Evolutionary conservation across 495 filamentous ascomycete genomes (phyloP), one percentile per base, ranked within the genome.

Genomic region (Podospora tetraspora): DNA sequence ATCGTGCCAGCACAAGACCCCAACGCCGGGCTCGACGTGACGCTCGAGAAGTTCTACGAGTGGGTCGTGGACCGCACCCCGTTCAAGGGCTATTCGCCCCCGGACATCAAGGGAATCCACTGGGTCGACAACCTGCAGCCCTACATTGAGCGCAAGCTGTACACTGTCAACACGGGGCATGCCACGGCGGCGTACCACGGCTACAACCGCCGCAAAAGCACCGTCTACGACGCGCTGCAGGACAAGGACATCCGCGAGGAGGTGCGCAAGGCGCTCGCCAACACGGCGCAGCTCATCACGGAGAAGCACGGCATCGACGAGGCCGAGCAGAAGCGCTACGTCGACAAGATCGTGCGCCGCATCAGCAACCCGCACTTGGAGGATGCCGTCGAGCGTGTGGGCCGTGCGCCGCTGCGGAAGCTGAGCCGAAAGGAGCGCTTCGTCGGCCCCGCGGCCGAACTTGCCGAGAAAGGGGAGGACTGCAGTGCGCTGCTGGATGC

Each of bases 71-170:
- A 99, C 73, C 78, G 85, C 74, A 89, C 86, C 3, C 94, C 93
- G 0, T 97, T 97, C 81, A 81, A 86, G 65, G 75, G 76, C 68
- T 63, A 75, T 57, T 66, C 67, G 30, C 69, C 64, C 6, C 92
- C 92, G 2, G 80, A 88, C 43, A 92, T 99, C 77, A 79, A 93
- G 64, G 95, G 94, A 62, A 89, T 99, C 76, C 88, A 94, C 77
- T 96, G 91, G 88, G 96, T 97, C 59, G 88, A 92, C 71, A 87
- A 97, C 83, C 86, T 99, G 25, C 84, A 87, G 75, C 95, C 95
- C 63, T 99, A 93, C 84, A 97, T 98, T 75, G 94, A 99, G 87
- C 94, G 95, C 80, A 99, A 99, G 84, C 89, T 99, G 69, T 99
- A 92, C 85, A 99, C 95, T 21, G 95, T 99, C 84, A 99, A 99